Conservation (phyloP, 441 rosid species). For the Pelargonium fulgidum region DNA sequence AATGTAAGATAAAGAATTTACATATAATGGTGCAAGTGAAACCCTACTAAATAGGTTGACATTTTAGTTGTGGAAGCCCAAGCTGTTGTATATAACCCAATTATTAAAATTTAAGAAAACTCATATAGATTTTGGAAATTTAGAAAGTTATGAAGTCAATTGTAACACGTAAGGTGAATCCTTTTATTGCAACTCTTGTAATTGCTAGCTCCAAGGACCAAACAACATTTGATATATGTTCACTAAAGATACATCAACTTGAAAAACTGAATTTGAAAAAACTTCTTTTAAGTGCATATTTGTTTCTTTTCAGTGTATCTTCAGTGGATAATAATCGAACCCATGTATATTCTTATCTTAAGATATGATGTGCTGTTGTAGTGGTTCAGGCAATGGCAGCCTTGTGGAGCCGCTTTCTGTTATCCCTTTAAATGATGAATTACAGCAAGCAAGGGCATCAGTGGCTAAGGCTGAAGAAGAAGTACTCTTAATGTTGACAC, state of each 20-base stretch:
- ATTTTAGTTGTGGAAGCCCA: not conserved
- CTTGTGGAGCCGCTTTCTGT: slow-evolving; percentile 72
- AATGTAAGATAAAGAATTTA: no score
- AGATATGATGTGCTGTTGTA: slow-evolving; percentile 41
- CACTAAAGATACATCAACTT: not conserved
- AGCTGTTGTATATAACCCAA: not conserved
- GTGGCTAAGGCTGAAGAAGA: slow-evolving; percentile 78
- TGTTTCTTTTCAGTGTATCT: slow-evolving; percentile 7
- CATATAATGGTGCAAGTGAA: no score
- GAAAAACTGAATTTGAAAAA: not conserved
- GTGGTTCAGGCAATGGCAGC: slow-evolving; percentile 77
- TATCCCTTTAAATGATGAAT: slow-evolving; percentile 75
- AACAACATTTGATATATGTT: not conserved
- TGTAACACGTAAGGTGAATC: not conserved
- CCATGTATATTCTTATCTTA: slow-evolving; percentile 22
- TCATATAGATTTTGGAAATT: slow-evolving; percentile 1
- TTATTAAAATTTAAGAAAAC: no score
- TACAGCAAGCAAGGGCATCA: slow-evolving; percentile 63
- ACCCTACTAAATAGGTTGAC: no score
- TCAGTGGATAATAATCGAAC: slow-evolving; percentile 16
- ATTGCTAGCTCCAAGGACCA: not conserved
- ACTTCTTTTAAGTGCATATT: not conserved
- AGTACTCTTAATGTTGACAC: slow-evolving; percentile 63
- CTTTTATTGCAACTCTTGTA: not conserved
- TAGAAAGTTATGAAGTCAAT: not conserved